Evolutionary conservation across 257 asterid genomes (phyloP).

Genomic region (Ajuga chamaepitys): DNA sequence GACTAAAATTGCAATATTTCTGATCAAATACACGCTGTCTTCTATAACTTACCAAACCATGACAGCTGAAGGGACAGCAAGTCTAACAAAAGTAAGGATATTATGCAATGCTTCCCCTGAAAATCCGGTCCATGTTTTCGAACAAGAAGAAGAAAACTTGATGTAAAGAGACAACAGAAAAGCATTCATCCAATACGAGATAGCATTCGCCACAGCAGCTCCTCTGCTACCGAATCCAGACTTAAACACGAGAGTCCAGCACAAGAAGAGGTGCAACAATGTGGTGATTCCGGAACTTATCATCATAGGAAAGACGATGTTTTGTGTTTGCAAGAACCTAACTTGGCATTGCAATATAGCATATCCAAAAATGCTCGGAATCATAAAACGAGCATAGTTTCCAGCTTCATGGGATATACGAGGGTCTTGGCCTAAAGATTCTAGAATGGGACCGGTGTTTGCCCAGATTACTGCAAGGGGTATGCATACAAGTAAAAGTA

Average conservation of each 20-base stretch:
- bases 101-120: conserved; percentile 53
- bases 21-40: too few relatives aligned
- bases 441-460: conserved; percentile 54
- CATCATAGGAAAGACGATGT: conserved; percentile 80
- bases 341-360: conserved; percentile 70
- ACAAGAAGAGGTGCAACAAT: conserved; percentile 34
- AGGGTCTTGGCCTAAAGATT: conserved; percentile 66
- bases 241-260: conserved; percentile 68
- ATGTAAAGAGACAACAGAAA: conserved; percentile 42
- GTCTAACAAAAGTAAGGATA: conserved; percentile 41
- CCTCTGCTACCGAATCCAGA: conserved; percentile 61
- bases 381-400: conserved; percentile 51
- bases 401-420: conserved; percentile 67
- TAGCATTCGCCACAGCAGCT: conserved; percentile 57
- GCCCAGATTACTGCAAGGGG: conserved; percentile 68
- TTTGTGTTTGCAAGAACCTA: conserved; percentile 74
- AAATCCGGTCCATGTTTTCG: conserved; percentile 64
- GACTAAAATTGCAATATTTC: too few relatives aligned
- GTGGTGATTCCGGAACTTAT: conserved; percentile 56
- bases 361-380: conserved; percentile 58
- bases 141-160: conserved; percentile 54
- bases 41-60: conserved; percentile 61
- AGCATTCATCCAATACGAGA: conserved; percentile 68
- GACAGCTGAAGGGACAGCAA: conserved; percentile 80
- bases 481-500: conserved; percentile 47